Evolutionary conservation across 495 filamentous ascomycete genomes (phyloP), one percentile per base, ranked within the genome.

Genomic region (Podospora pseudopauciseta): DNA sequence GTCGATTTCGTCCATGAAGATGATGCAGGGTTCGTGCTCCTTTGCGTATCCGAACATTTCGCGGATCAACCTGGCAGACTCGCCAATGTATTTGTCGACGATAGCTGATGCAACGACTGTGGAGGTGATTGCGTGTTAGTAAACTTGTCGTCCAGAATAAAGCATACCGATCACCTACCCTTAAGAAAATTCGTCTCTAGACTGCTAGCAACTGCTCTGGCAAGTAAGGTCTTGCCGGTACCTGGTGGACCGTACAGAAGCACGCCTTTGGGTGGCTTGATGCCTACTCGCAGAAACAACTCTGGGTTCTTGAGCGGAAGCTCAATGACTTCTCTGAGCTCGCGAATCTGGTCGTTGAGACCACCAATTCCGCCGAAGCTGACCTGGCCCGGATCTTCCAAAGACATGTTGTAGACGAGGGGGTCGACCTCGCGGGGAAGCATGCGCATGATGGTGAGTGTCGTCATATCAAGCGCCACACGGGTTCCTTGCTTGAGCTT

Each of bases 1-100:
- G 76, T 99, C 96, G 78, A 99, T 99, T 79, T 99, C 96, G 84
- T 99, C 96, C 96, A 99, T 99, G 87, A 99, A 99, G 80, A 99
- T 99, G 76, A 99, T 98, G 79, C 96, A 99, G 58, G 96, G 96
- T 77, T 99, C 96, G 79, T 99, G 96, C 79, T 99, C 96, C 80
- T 97, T 97, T 67, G 96, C 96, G 77, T 99, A 99, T 61, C 96
- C 96, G 74, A 99, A 99, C 96, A 99, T 98, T 78, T 99, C 96
- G 80, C 96, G 89, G 73, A 99, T 99, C 71, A 99, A 83, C 61
- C 96, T 90, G 49, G 96, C 96, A 11, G 95, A 98, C 81, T 99
- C 96, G 78, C 96, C 96, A 58, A 99, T 99, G 79, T 98, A 99
- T 79, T 99, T 99, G 82, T 99, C 96, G 61, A 99, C 96, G 74